Conservation (phyloP, 768 basidiomycete genomes). For the Tephrocybe sp. region DNA sequence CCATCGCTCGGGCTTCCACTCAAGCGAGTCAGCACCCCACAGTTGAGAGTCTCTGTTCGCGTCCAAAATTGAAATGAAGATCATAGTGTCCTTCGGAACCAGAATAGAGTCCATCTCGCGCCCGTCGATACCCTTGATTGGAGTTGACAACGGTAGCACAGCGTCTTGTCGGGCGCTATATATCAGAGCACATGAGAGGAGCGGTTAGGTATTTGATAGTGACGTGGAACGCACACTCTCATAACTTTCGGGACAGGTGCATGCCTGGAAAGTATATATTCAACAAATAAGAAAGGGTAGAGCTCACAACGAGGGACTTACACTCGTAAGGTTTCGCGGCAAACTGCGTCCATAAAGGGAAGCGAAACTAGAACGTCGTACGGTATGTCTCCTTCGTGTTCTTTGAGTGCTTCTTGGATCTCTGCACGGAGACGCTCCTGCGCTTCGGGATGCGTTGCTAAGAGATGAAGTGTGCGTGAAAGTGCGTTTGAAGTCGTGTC, state of each 20-base stretch:
- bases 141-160: constrained; percentile 39
- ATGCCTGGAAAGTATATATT: constrained; percentile 2
- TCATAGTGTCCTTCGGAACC: no score
- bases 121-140: constrained; percentile 36
- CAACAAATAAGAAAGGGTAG: no score
- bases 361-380: constrained; percentile 37
- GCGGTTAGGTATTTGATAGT: background rate
- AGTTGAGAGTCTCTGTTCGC: constrained; percentile 38
- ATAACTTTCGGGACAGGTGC: constrained; percentile 10
- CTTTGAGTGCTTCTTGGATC: constrained; percentile 23
- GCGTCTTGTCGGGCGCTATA: constrained; percentile 23
- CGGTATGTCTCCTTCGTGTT: constrained; percentile 22
- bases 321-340: constrained; percentile 38
- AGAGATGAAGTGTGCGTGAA: constrained; percentile 29
- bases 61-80: constrained; percentile 34
- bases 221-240: constrained; percentile 7
- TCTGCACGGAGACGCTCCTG: constrained; percentile 36
- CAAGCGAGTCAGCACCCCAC: constrained; percentile 45
- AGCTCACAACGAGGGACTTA: constrained; percentile 18
- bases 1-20: constrained; percentile 55
- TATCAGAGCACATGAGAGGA: no score
- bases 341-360: constrained; percentile 13
- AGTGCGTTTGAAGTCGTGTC: constrained; percentile 44
- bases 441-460: constrained; percentile 28
- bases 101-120: constrained; percentile 33